Base-by-base conservation (phyloP, 2,329 filamentous ascomycete genomes). In the Penicillium sp. region DNA sequence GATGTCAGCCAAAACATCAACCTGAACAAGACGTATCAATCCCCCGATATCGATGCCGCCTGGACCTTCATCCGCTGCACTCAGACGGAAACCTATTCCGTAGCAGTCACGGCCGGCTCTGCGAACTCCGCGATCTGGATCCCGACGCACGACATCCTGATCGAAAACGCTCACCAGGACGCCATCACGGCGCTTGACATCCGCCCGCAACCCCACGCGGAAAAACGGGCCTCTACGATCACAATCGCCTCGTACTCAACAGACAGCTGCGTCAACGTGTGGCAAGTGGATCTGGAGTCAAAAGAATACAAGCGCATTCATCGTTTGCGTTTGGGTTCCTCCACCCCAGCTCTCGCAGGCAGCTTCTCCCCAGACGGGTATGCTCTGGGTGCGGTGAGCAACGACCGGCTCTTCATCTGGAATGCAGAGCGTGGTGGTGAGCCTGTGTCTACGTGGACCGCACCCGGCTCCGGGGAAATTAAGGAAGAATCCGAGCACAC, bases 361-460 rank as follows among this genome's bases (percentile, higher is more conserved):
- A 65, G 69, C 28, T 78, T 78, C 56, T 77, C 76, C 5, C 74
- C 76, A 1, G 76, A 79, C 55, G 75, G 76, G 10, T 76, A 73
- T 48, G 73, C 73, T 28, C 60, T 79, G 30, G 71, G 73, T 31
- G 76, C 74, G 39, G 75, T 73, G 20, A 74, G 71, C 54, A 71
- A 72, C 43, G 70, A 76, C 46, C 67, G 62, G 44, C 59, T 77
- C 22, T 71, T 72, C 18, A 76, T 79, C 24, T 79, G 76, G 76
- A 76, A 75, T 55, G 70, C 68, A 31, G 74, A 77, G 44, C 68
- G 74, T n/a, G 70, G 69, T 4, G 71, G 74, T 35, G 66, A 69
- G 30, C 69, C 72, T 9, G 67, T 77, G 62, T 74, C 74, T 31
- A 74, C 67, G 5, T 74, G 70, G 71, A 60, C 58, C 27, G 59